phyloP scores from a whole-genome alignment of 805 yeast species.

The Metschnikowia lunata region DNA sequence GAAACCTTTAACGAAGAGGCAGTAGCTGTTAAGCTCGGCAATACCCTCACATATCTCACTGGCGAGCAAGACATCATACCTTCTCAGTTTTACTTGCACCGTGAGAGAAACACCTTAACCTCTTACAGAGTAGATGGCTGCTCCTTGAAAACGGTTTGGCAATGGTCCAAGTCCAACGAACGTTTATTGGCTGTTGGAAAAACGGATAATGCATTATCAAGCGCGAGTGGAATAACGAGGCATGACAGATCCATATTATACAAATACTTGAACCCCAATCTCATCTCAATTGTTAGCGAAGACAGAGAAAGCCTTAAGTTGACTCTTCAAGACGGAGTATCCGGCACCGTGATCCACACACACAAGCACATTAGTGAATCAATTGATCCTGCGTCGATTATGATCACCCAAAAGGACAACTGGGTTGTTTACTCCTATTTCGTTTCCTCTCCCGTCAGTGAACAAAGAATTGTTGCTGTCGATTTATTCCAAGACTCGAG shows the following conservation, averaged over 20 bases:
- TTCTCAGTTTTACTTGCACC: conserved; percentile 16
- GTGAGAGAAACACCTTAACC: conserved; percentile 12
- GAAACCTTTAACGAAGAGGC: background rate
- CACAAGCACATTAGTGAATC: conserved; percentile 34
- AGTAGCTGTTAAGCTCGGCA: conserved; percentile 11
- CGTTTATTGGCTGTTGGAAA: conserved; percentile 19
- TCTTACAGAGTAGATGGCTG: conserved; percentile 20
- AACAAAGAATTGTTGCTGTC: conserved; percentile 58
- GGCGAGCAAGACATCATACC: background rate
- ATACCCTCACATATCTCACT: conserved; percentile 2
- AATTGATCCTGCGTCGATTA: conserved; percentile 38
- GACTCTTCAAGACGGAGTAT: conserved; percentile 59
- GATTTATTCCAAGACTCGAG: conserved; percentile 64
- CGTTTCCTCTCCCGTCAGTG: conserved; percentile 45
- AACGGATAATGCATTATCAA: conserved; percentile 21
- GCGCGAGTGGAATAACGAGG: conserved; percentile 64
- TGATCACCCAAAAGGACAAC: conserved; percentile 70
- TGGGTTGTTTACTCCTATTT: conserved; percentile 72
- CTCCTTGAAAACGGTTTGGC: conserved; percentile 27
- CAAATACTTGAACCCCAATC: conserved; percentile 76
- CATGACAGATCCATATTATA: conserved; percentile 72
- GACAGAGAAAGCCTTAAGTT: conserved; percentile 34
- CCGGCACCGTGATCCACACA: conserved; percentile 59
- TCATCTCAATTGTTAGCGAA: conserved; percentile 46
- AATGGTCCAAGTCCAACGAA: conserved; percentile 18